These are phyloP conservation scores for Penicillium subrubescens DNA, from an alignment of 495 filamentous ascomycete genomes.

Conservation along the genomic window DNA sequence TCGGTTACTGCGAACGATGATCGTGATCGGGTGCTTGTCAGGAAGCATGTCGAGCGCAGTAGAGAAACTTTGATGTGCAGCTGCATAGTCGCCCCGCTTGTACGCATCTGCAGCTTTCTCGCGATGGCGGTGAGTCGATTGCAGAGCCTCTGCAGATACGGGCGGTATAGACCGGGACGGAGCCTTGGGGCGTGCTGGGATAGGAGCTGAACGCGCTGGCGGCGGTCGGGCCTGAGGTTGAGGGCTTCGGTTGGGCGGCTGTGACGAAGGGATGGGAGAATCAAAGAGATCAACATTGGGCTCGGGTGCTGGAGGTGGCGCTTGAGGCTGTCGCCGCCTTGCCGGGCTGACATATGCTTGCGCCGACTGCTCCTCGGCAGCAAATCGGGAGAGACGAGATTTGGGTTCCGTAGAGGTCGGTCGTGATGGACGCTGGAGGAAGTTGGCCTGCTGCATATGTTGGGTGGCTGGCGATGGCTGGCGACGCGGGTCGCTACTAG, in stretches of 20 bases:
- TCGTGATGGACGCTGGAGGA: conserved; percentile 45
- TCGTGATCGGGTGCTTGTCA: conserved; percentile 76
- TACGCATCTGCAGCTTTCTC: conserved; percentile 81
- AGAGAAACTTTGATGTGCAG: conserved; percentile 80
- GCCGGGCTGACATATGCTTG: conserved; percentile 91
- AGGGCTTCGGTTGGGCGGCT: conserved; percentile 31
- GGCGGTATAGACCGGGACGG: conserved; percentile 67
- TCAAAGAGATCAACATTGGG: conserved; percentile 62
- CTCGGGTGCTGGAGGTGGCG: conserved; percentile 43
- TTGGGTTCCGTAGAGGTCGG: conserved; percentile 53
- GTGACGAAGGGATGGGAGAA: conserved; percentile 40
- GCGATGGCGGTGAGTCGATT: conserved; percentile 73
- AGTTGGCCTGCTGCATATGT: conserved; percentile 36
- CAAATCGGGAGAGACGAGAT: conserved; percentile 65
- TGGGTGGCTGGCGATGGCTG: conserved; percentile 46
- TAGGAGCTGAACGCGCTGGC: conserved; percentile 28
- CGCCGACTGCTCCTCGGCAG: conserved; percentile 76
- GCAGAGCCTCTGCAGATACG: conserved; percentile 66
- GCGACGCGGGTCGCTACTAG: conserved; percentile 37
- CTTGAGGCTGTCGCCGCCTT: conserved; percentile 68
- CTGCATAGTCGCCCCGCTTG: conserved; percentile 89
- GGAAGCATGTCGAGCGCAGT: conserved; percentile 75
- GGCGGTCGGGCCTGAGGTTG: conserved; percentile 30
- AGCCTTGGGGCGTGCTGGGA: conserved; percentile 52
- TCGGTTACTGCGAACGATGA: conserved; percentile 88